A percentile compares a stretch with the other conserved stretches of the same genome.
Evolutionary conservation across 73 alveolate genomes (phyloP).

Genomic region (Loxodes magnus): DNA sequence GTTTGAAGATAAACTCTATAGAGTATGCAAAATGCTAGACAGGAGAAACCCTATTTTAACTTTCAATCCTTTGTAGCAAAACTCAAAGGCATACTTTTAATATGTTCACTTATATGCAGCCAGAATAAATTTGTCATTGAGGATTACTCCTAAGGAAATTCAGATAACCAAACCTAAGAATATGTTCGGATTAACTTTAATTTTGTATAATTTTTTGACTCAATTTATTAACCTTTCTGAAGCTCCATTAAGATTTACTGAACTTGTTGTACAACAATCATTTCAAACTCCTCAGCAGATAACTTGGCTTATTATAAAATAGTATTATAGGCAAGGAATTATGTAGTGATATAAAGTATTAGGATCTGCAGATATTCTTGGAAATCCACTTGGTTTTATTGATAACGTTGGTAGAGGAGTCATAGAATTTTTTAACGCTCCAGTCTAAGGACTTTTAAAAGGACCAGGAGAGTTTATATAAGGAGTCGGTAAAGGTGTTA

Average conservation of each 20-base stretch:
- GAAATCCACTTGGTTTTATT: slow-evolving; percentile 65
- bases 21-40: neutral
- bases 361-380: slow-evolving; percentile 69
- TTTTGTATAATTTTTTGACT: neutral
- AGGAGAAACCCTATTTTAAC: neutral
- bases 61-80: neutral
- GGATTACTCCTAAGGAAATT: neutral
- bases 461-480: slow-evolving; percentile 76
- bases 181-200: neutral
- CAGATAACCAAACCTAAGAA: neutral
- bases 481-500: slow-evolving; percentile 86
- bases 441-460: slow-evolving; percentile 51
- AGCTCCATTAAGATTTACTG: slow-evolving; percentile 1
- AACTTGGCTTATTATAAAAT: slow-evolving; percentile 6
- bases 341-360: slow-evolving; percentile 48
- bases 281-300: neutral
- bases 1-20: neutral
- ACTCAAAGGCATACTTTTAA: slow-evolving; percentile 3
- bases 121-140: neutral
- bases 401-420: slow-evolving; percentile 69
- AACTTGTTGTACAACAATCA: neutral
- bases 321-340: slow-evolving; percentile 56
- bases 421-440: slow-evolving; percentile 46
- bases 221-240: neutral
- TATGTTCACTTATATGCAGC: neutral